These are phyloP conservation scores for Penicillium sp. DNA, from an alignment of 2,329 filamentous ascomycete species.

Conservation along the genomic window DNA sequence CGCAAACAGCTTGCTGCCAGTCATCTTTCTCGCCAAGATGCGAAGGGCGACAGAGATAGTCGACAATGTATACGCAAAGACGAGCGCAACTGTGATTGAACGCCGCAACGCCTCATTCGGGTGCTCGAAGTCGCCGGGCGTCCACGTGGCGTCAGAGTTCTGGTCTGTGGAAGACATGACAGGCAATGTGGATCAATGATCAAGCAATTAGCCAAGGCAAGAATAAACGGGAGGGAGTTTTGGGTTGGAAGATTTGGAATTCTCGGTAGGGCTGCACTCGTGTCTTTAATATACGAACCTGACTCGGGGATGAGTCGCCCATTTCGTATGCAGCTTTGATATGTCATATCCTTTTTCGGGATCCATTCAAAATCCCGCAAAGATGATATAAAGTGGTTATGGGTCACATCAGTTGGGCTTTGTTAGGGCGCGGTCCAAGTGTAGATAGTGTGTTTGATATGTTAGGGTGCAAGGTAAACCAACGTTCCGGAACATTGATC, in stretches of 20 bases:
- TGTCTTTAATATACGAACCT: conserved; percentile 6
- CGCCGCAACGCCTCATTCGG: conserved; percentile 24
- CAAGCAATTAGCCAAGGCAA: conserved; percentile 1
- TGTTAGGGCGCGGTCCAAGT: neutral
- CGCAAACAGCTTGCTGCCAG: conserved; percentile 25
- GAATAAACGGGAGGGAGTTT: conserved; percentile 11
- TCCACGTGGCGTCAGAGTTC: conserved; percentile 15
- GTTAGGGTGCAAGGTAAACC: conserved; percentile 1
- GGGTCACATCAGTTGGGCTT: conserved; percentile 2
- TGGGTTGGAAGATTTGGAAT: conserved; percentile 28
- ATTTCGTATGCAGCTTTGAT: neutral
- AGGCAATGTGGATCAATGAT: neutral
- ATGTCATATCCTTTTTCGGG: conserved; percentile 16
- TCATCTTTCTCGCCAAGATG: conserved; percentile 26
- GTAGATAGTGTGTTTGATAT: neutral
- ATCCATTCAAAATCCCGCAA: conserved; percentile 1
- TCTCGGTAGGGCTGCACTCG: conserved; percentile 11
- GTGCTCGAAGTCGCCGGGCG: conserved; percentile 26
- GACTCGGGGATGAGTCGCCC: neutral
- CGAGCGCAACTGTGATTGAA: conserved; percentile 24
- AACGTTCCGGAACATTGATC: neutral
- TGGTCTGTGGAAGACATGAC: conserved; percentile 21
- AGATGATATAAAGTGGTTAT: neutral
- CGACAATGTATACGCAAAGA: conserved; percentile 27
- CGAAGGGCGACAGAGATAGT: conserved; percentile 28